phyloP scores from a whole-genome alignment of 768 basidiomycete genomes.

The Sutorius australiensis region DNA sequence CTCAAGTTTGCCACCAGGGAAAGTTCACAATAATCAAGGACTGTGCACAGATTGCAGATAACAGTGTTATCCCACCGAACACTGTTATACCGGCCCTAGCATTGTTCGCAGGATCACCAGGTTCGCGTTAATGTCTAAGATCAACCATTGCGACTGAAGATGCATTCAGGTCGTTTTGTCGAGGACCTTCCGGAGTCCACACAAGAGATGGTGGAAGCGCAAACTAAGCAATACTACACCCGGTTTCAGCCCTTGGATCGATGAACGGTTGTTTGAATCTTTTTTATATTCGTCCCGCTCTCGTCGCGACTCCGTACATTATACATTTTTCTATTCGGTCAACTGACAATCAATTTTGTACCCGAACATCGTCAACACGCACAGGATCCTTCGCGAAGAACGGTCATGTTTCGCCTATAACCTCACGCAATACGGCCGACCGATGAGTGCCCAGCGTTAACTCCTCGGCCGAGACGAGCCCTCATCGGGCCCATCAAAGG shows the following conservation, averaged over 20 bases:
- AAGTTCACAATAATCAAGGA: slow-evolving; percentile 98
- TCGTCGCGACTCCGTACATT: slow-evolving; percentile 6
- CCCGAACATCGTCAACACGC: neutral
- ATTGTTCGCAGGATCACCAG: slow-evolving; percentile 85
- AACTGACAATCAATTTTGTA: neutral
- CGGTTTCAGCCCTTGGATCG: slow-evolving; percentile 68
- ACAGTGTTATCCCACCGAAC: slow-evolving; percentile 85
- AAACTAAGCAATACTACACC: slow-evolving; percentile 81
- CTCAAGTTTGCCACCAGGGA: slow-evolving; percentile 49
- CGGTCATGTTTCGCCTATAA: neutral
- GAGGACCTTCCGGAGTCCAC: slow-evolving; percentile 91
- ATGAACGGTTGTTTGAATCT: slow-evolving; percentile 9
- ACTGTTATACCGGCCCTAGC: slow-evolving; percentile 90
- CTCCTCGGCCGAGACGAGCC: neutral
- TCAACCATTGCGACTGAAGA: slow-evolving; percentile 1
- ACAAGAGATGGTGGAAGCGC: slow-evolving; percentile 84
- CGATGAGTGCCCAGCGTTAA: neutral
- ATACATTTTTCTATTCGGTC: neutral
- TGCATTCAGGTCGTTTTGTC: slow-evolving; percentile 61
- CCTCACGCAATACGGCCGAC: neutral
- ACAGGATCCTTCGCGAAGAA: neutral
- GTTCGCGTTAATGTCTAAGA: slow-evolving; percentile 37
- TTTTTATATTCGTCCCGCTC: neutral
- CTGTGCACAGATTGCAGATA: slow-evolving; percentile 85
- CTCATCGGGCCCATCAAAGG: neutral